Base-by-base conservation (phyloP, 2,329 filamentous ascomycete species). In the Fulvia fulva region DNA sequence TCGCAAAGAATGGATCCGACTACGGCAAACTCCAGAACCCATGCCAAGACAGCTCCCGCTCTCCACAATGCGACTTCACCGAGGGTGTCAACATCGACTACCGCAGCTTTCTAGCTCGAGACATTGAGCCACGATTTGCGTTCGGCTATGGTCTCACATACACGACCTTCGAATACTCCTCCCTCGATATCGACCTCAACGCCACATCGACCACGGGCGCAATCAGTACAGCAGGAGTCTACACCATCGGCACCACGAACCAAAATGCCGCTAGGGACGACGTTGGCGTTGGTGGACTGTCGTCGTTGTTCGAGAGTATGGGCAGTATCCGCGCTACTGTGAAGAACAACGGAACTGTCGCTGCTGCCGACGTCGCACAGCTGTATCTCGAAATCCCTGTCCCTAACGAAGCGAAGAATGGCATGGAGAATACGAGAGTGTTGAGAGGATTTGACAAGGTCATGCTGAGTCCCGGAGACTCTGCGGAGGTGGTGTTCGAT, bases 1-100 rank as follows among this genome's bases (percentile, higher is more conserved):
- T 87, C 0, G 83, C 84, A 0, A 77, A 74, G 55, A 80, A 81
- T 43, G 78, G 79, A 44, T 75, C 76, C 0, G 84, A 87, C 66
- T 87, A 87, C 62, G 79, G 77, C 4, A 62, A 67, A 30, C 65
- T 82, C 0, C 69, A 79, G 2, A 64, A 71, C 0, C 68, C 71
- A 2, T 70, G 67, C 52, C 49, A 65, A 21, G 60, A 64, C 22
- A 53, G 53, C 30, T 65, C 62, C 2, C 43, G 45, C 6, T 67
- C 64, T 9, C 69, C 69, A 6, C 69, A 71, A 52, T 71, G 67
- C 56, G 65, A 71, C 51, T 74, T 70, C 63, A 60, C 53, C 43
- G 71, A 74, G 58, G 72, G 72, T 12, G 64, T 73, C n/a, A 72
- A 74, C 57, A 70, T 74, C 47, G 72, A 74, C 53, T 74, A 74